Base-by-base conservation (phyloP, 352 stramenopile genomes). In the Elongisporangium senticosum region DNA sequence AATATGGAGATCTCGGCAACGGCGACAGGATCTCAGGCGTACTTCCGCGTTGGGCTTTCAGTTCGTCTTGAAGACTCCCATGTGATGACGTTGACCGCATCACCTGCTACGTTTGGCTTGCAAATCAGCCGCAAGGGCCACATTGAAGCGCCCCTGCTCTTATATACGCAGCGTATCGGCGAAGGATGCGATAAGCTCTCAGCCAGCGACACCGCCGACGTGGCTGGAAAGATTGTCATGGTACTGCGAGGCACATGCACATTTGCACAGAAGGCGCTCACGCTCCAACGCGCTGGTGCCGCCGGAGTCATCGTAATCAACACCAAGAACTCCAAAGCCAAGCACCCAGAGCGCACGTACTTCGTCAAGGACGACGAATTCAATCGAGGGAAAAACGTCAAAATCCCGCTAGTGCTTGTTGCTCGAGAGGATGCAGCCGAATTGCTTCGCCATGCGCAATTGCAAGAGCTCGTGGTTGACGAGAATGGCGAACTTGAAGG, bases 181-280 rank as follows among this genome's bases (percentile, higher is more conserved):
- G 66, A 87, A 7, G 83, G 78, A 0, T 96, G 83, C 39, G 49
- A 54, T 0, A 67, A 70, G 5, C 66, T 85, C 11, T 67, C 66
- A 0, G 37, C 50, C 1, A 15, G 54, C 0, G 24, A 79, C 2
- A 50, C 50, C 0, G 10, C 48, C 2, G 50, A 59, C 7, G 65
- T 95, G 11, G 52, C 59, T 40, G 86, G 84, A 0, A 78, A 74
- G 20, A 71, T 96, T 8, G 77, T 95, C 1, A 70, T 95, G 51
- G 83, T 89, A 14, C 61, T 69, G 26, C 71, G 87, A 8, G 87
- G 87, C 13, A 71, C 71, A 17, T 96, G 87, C 53, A 75, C 86
- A 20, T 96, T 96, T 56, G 75, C 80, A 1, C 64, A 84, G 52
- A 96, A 95, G 62, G 84, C 84, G 1, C 53, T 89, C 43, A 63